Conservation (phyloP, 2,329 filamentous ascomycete genomes). For the Calonectria leucothoes region DNA sequence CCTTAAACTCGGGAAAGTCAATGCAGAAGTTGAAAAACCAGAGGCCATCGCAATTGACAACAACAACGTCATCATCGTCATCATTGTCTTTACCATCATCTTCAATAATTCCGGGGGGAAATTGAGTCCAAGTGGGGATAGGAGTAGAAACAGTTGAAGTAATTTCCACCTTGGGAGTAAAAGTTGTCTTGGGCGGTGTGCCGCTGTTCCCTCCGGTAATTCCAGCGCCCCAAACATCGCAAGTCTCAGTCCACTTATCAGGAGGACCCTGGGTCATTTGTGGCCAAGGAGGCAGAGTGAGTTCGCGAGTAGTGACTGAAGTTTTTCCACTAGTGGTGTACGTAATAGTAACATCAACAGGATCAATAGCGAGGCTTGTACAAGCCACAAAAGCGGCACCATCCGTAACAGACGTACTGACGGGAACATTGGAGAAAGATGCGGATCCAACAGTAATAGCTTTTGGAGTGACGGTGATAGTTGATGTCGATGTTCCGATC, state of each 20-base stretch:
- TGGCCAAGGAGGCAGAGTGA: slow-evolving; percentile 6
- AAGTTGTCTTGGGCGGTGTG: not conserved
- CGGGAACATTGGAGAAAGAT: not conserved
- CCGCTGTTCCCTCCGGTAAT: not conserved
- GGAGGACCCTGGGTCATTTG: not conserved
- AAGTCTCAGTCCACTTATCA: not conserved
- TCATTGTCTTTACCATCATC: not conserved
- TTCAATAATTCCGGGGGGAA: not conserved
- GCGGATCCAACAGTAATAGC: not conserved
- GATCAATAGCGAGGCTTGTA: not conserved
- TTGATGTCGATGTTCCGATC: not conserved
- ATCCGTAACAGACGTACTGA: not conserved
- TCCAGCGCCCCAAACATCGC: not conserved
- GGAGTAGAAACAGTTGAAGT: not conserved
- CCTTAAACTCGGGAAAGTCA: not conserved
- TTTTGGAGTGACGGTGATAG: not conserved
- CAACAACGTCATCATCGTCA: not conserved
- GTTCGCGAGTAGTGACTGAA: not conserved
- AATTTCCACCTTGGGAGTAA: not conserved
- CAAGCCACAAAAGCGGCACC: not conserved
- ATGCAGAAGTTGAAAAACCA: slow-evolving; percentile 3
- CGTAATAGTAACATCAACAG: not conserved
- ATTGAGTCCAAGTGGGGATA: slow-evolving; percentile 3
- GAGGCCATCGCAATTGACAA: not conserved
- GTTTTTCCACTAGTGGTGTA: not conserved